Percentiles rank a stretch among this genome's conserved stretches.
Evolutionary conservation across 176 grass and related monocot genomes (phyloP).

Genomic region (Oropetium thomaeum): DNA sequence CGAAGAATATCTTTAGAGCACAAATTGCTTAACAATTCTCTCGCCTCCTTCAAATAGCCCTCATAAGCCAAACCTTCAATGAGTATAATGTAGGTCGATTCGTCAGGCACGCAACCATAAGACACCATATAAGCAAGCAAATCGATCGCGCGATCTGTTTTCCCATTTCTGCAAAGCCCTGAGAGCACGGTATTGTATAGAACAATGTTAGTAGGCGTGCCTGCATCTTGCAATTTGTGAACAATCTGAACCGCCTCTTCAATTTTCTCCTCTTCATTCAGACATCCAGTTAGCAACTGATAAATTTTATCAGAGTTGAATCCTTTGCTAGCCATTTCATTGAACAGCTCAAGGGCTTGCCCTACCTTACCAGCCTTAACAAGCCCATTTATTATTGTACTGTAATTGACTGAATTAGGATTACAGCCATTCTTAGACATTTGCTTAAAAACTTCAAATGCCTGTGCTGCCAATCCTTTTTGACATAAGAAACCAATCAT

Average conservation of each 20-base stretch:
- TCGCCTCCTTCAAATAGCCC: conserved; percentile 53
- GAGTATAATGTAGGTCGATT: conserved; percentile 56
- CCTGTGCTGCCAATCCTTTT: conserved; percentile 41
- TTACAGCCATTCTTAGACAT: conserved; percentile 47
- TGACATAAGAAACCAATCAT: conserved; percentile 52
- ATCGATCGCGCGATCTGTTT: conserved; percentile 58
- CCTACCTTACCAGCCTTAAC: conserved; percentile 40
- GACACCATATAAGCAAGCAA: conserved; percentile 63
- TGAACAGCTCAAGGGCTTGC: conserved; percentile 56
- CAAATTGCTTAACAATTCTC: conserved; percentile 47
- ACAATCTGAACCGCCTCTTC: conserved; percentile 41
- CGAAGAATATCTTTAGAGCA: conserved; percentile 53
- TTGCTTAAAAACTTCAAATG: conserved; percentile 52
- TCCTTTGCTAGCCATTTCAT: conserved; percentile 66
- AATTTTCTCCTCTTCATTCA: conserved; percentile 50
- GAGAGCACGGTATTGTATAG: conserved; percentile 57
- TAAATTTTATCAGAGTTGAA: conserved; percentile 55
- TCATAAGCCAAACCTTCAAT: conserved; percentile 62
- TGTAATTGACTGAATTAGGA: conserved; percentile 62
- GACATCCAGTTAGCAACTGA: conserved; percentile 41
- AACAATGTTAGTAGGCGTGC: conserved; percentile 35
- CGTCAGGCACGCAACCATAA: conserved; percentile 60
- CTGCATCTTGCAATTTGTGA: conserved; percentile 48
- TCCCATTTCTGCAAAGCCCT: conserved; percentile 56
- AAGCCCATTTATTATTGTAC: conserved; percentile 51